A percentile compares a stretch with the other conserved stretches of the same genome.
Evolutionary conservation across 305 asterid species (phyloP).

Genomic region (Rubia balearica): DNA sequence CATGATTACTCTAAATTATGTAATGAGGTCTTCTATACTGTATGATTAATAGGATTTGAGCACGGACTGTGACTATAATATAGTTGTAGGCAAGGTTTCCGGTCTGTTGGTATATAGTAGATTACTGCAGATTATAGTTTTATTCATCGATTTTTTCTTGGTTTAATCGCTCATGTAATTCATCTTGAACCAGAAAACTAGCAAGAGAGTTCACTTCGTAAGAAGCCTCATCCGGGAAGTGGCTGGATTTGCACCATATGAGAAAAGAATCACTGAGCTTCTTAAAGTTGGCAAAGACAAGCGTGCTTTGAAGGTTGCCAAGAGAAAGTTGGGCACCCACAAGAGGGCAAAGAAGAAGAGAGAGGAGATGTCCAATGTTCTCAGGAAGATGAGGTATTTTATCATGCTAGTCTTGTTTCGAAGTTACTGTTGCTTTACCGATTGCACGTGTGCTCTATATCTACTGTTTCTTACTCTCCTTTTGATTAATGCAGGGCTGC

Average conservation of each 20-base stretch:
- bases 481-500: slow-evolving; percentile 50
- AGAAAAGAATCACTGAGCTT: slow-evolving; percentile 82
- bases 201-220: slow-evolving; percentile 70
- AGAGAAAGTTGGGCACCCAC: slow-evolving; percentile 81
- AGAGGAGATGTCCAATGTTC: slow-evolving; percentile 60
- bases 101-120: too few relatives aligned
- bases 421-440: neutral
- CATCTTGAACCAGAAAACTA: slow-evolving; percentile 31
- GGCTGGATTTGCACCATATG: slow-evolving; percentile 86
- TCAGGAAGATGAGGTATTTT: slow-evolving; percentile 59
- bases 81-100: too few relatives aligned
- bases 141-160: neutral
- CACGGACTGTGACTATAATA: too few relatives aligned
- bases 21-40: too few relatives aligned
- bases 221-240: slow-evolving; percentile 77
- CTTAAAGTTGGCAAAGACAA: slow-evolving; percentile 86
- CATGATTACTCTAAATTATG: too few relatives aligned
- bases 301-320: slow-evolving; percentile 78
- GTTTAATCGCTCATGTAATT: slow-evolving; percentile 18
- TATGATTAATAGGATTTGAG: too few relatives aligned
- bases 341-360: slow-evolving; percentile 78
- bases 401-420: neutral
- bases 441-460: neutral
- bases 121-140: neutral
- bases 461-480: neutral